Base-by-base conservation (phyloP, 345 rosid species). In the Eutrema yunnanense region DNA sequence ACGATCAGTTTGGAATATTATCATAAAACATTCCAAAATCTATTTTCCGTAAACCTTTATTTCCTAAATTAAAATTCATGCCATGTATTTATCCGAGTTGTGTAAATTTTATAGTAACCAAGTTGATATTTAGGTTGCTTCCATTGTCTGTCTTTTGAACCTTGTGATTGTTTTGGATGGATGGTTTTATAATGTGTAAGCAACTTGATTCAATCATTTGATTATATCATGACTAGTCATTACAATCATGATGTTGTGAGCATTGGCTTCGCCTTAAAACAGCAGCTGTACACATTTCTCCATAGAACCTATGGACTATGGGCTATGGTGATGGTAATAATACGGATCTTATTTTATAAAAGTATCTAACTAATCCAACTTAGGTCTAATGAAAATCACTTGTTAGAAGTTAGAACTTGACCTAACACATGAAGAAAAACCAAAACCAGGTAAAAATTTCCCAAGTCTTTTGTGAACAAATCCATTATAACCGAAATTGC, bases 1-100 rank as follows among this genome's bases (percentile, higher is more conserved):
- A 57, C 8, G 26, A 14, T 29, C 71, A 61, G 48, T 60, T 67
- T 51, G 49, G 69, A 37, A 75, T 75, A 69, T 69, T 44, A 67
- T 69, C 67, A 51, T 4, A 27, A 37, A 44, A 11, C 46, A 12
- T 57, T 33, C 57, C 71, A 12, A 34, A 13, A 57, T 48, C 43
- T 57, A 14, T 33, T 40, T 51, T 58, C 67, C 11, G 43, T 0
- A 33, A 9, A 36, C 29, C 5, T 46, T 6, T 4, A 48, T 37
- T 46, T 6, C 58, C n/a, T 44, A 47, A 47, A 29, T 29, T 29
- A 53, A 9, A 33, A 11, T 26, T 8, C 19, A 46, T 69, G 43
- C 43, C 5, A 67, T 9, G 44, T 37, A 16, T 16, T 36, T 42
- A 11, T 9, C 16, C 16, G 6, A 67, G 1, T 40, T 52, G 26